Base-by-base conservation (phyloP, 1,284 basidiomycete species). In the Volvariella surrecta region DNA sequence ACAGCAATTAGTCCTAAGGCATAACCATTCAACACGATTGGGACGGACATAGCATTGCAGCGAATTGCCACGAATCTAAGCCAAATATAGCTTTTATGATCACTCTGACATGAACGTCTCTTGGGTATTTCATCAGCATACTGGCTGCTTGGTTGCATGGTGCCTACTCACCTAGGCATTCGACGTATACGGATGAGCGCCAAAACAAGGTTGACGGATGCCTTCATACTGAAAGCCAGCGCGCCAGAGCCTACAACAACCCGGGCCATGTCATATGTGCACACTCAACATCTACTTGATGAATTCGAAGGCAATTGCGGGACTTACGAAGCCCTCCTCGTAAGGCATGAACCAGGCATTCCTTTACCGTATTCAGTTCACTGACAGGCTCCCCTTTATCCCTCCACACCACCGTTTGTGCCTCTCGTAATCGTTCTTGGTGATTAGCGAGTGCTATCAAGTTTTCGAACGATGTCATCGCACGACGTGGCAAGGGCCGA, bases 61-160 rank as follows among this genome's bases (percentile, higher is more conserved):
- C 87, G 48, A 93, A 92, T 21, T 90, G 72, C 54, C 83, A 73
- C 0, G 87, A 82, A 54, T 93, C 90, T 37, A 67, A 52, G 0
- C 89, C 90, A 52, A 94, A 83, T 31, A 94, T 64, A 0, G 89
- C 89, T 60, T 76, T 80, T 1, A 81, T 74, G 37, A 94, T 69
- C 19, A 89, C 56, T 2, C 73, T 60, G 10, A 85, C 61, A 6
- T 79, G 74, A 55, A 49, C 68, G 56, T 63, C 76, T 70, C 67
- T 69, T 18, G 30, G 37, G 18, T 19, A 17, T 48, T 7, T 38
- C 20, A 10, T 38, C 35, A 24, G 45, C 20, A 44, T 19, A 15
- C 3, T 28, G 4, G n/a, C 17, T 13, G 17, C 6, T 6, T 19
- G 3, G 37, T 13, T 11, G 2, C 21, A 49, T n/a, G n/a, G 2